Evolutionary conservation across 768 basidiomycete genomes (phyloP), one percentile per base, ranked within the genome.

Genomic region (Suillus luteus): DNA sequence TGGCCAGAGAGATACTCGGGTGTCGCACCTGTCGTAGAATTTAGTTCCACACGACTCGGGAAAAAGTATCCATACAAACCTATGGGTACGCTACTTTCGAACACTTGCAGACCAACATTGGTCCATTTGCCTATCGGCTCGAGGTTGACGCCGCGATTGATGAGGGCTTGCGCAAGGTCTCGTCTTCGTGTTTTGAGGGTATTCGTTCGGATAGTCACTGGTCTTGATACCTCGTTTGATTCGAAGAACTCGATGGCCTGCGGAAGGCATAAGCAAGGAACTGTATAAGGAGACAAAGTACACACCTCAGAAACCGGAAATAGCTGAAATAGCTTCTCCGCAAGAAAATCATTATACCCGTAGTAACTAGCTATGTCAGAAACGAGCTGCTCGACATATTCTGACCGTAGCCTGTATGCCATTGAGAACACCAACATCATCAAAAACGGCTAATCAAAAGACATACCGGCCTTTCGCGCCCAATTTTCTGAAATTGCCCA

Each of bases 121-220:
- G 93, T 93, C 97, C 97, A 99, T 79, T 99, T 99, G 37, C 96
- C 97, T 68, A 99, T 96, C 24, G 97, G 96, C 74, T 99, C 96
- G 61, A 99, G 85, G 72, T 93, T 97, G 65, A 99, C 97, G 40
- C 97, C 97, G 55, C 97, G 87, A 75, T 97, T 97, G 69, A 99
- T 89, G 41, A 99, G 82, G 0, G 89, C 84, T 77, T 99, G 96
- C 1, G 94, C 96, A 64, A 99, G 86, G 75, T 99, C 97, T 55
- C 96, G 87, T 68, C 97, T 83, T 66, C 97, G 86, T 1, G 95
- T 95, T 62, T 93, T 92, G 22, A 99, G 85, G 5, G 96, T 99
- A 76, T 99, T 99, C 41, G 96, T 95, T 64, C 97, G 92, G 71
- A 99, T 98, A 11, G 97, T 99, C 33, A 99, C 96, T 7, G 97